A percentile compares a stretch with the other conserved stretches of the same genome.
Evolutionary conservation across 495 filamentous ascomycete species (phyloP).

Genomic region (Neurospora sp.): DNA sequence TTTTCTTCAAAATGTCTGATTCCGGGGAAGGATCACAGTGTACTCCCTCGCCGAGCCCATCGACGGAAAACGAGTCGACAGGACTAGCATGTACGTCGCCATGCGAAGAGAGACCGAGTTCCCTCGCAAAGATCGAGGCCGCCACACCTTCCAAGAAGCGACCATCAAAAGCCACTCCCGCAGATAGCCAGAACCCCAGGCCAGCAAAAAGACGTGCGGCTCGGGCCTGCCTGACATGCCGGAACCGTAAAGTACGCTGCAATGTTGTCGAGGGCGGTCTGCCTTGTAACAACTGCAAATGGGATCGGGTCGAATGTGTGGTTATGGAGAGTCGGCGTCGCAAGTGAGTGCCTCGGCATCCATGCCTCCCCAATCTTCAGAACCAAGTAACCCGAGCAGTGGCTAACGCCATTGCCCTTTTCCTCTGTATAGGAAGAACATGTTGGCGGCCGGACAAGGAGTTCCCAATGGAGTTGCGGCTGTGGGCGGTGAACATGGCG

Average conservation of each 20-base stretch:
- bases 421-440: neutral
- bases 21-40: neutral
- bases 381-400: neutral
- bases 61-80: neutral
- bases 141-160: slow-evolving; percentile 26
- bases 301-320: slow-evolving; percentile 81
- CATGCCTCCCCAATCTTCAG: neutral
- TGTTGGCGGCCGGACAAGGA: neutral
- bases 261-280: slow-evolving; percentile 74
- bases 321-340: slow-evolving; percentile 85
- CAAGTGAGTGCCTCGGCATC: slow-evolving; percentile 49
- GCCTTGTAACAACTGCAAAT: slow-evolving; percentile 81
- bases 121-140: slow-evolving; percentile 3
- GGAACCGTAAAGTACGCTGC: slow-evolving; percentile 85
- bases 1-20: neutral
- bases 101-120: slow-evolving; percentile 5
- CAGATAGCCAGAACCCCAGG: slow-evolving; percentile 23
- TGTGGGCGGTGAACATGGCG: neutral
- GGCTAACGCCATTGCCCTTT: neutral
- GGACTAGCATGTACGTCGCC: neutral
- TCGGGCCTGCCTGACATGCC: slow-evolving; percentile 78
- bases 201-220: slow-evolving; percentile 67
- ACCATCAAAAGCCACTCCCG: slow-evolving; percentile 12
- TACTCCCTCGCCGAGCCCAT: neutral
- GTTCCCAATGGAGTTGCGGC: neutral